A percentile compares a stretch with the other conserved stretches of the same genome.
Conservation (phyloP, 2,329 filamentous ascomycete species). For the Alternaria sp. region DNA sequence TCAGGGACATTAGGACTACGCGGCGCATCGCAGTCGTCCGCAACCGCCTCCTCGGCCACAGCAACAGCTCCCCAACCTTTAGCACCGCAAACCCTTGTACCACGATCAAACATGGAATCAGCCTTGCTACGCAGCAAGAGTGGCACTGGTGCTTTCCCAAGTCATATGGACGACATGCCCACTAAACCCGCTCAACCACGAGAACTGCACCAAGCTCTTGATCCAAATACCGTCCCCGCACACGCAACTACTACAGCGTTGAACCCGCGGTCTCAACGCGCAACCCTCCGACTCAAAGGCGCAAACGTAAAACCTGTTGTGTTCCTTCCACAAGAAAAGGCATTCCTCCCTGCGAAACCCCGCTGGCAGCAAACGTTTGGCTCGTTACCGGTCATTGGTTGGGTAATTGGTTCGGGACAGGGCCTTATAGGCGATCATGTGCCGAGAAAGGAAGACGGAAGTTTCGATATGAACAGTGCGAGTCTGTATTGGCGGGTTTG, state of each 20-base stretch:
- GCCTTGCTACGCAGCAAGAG: slow-evolving; percentile 23
- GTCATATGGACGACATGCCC: slow-evolving; percentile 29
- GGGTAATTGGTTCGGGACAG: slow-evolving; percentile 55
- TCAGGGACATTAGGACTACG: slow-evolving; percentile 42
- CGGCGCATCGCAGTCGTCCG: slow-evolving; percentile 41
- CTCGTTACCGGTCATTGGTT: slow-evolving; percentile 62
- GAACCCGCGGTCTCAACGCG: slow-evolving; percentile 29
- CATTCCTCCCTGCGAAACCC: slow-evolving; percentile 56
- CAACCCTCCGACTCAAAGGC: slow-evolving; percentile 42
- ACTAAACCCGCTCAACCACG: slow-evolving; percentile 10
- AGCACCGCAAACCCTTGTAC: slow-evolving; percentile 8
- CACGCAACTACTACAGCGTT: slow-evolving; percentile 33
- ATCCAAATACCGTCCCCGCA: slow-evolving; percentile 21
- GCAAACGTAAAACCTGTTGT: slow-evolving; percentile 50
- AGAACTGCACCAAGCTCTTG: slow-evolving; percentile 47
- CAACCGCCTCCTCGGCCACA: slow-evolving; percentile 55
- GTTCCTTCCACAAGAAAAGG: slow-evolving; percentile 56
- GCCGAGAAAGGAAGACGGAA: slow-evolving; percentile 75
- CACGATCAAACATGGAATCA: slow-evolving; percentile 37
- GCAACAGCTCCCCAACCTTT: slow-evolving; percentile 43
- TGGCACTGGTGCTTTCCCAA: slow-evolving; percentile 39
- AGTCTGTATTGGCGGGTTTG: slow-evolving; percentile 69
- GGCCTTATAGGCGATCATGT: slow-evolving; percentile 79
- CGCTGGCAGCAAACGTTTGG: slow-evolving; percentile 54
- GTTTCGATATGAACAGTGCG: slow-evolving; percentile 77